Evolutionary conservation across 108 stramenopile species (phyloP).

Genomic region (Discostella stelligeroides): DNA sequence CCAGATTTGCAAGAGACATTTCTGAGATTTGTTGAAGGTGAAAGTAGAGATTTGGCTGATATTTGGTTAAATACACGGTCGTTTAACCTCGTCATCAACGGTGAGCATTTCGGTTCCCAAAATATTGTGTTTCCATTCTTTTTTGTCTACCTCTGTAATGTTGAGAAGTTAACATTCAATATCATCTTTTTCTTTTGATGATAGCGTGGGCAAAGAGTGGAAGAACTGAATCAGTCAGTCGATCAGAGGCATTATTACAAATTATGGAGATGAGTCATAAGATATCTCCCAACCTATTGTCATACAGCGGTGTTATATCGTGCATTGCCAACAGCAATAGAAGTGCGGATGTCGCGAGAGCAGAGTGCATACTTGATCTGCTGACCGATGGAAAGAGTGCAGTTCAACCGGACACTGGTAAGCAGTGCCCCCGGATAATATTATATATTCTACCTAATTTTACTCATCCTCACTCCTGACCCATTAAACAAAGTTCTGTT

Average conservation of each 20-base stretch:
- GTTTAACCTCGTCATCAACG: slow-evolving; percentile 30
- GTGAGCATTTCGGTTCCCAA: no score
- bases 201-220: slow-evolving; percentile 30
- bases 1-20: slow-evolving; percentile 23
- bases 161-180: background rate
- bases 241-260: slow-evolving; percentile 12
- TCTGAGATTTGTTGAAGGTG: slow-evolving; percentile 12
- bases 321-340: slow-evolving; percentile 25
- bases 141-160: background rate
- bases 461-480: background rate
- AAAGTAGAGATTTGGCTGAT: slow-evolving; percentile 12
- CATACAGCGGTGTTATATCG: slow-evolving; percentile 25
- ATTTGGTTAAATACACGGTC: slow-evolving; percentile 18
- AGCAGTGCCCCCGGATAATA: no score
- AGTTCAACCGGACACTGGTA: slow-evolving; percentile 24
- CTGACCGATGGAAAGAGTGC: background rate
- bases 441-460: no score
- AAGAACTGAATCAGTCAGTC: slow-evolving; percentile 16
- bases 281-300: slow-evolving; percentile 21
- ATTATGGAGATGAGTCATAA: slow-evolving; percentile 19
- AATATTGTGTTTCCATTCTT: background rate
- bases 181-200: background rate
- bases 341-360: slow-evolving; percentile 2
- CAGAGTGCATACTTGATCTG: slow-evolving; percentile 8
- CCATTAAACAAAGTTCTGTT: slow-evolving; percentile 17